phyloP scores from a whole-genome alignment of 2,329 filamentous ascomycete genomes.

The Shiraia sp. region DNA sequence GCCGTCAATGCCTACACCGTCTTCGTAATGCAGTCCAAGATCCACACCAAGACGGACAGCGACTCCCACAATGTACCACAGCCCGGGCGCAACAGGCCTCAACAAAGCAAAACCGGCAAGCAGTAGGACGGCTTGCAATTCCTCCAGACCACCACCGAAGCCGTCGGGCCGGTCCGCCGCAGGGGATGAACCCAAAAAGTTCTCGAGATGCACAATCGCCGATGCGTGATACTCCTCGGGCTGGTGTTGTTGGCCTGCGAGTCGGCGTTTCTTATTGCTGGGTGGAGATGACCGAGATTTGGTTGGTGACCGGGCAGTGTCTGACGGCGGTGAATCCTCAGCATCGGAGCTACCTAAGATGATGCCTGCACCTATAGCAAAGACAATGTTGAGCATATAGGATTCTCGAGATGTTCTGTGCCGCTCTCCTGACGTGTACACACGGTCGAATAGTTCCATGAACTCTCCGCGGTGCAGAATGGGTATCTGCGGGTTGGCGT shows the following conservation, averaged over 20 bases:
- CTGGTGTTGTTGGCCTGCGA: constrained; percentile 65
- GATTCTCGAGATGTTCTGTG: constrained; percentile 75
- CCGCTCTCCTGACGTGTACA: constrained; percentile 71
- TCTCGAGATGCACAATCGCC: constrained; percentile 87
- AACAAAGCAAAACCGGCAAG: constrained; percentile 90
- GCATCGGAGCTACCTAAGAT: constrained; percentile 66
- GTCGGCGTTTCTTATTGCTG: constrained; percentile 43
- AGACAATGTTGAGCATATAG: constrained; percentile 97
- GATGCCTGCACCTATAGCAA: constrained; percentile 92
- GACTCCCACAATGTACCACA: constrained; percentile 98
- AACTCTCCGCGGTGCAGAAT: constrained; percentile 89
- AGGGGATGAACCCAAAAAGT: constrained; percentile 72
- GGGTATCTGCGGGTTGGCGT: constrained; percentile 94
- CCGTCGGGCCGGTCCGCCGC: constrained; percentile 60
- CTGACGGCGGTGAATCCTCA: constrained; percentile 36
- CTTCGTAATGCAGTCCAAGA: constrained; percentile 89
- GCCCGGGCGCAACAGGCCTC: constrained; percentile 84
- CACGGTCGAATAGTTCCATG: constrained; percentile 81
- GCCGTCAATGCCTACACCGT: constrained; percentile 69
- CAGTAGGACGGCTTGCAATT: constrained; percentile 89
- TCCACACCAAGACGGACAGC: constrained; percentile 89
- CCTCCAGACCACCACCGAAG: constrained; percentile 86
- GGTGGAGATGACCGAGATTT: constrained; percentile 37
- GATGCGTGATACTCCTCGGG: constrained; percentile 97
- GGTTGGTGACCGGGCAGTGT: constrained; percentile 30